Evolutionary conservation across 176 grass and related monocot genomes (phyloP), one percentile per base, ranked within the genome.

Genomic region (Ampelocalamus luodianensis): DNA sequence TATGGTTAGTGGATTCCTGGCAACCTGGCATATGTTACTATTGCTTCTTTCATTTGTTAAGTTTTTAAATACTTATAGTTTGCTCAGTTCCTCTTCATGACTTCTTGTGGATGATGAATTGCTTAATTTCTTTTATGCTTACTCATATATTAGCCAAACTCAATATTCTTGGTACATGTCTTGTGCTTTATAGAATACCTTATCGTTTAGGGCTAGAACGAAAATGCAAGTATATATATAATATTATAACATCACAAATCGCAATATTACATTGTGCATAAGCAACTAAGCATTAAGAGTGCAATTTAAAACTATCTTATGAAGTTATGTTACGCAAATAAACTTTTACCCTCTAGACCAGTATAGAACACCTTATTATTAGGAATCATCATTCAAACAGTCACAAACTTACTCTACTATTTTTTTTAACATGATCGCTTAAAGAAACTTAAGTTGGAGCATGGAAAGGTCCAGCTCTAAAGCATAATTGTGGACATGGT

Each of bases 1-100:
- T 99, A 94, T 86, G 97, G 97, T 99, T 82, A 89, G 94, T 92
- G 68, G 49, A 72, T 74, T 37, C 63, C 38, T 74, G 51, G 36
- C 67, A 65, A 49, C 22, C 61, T 75, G 29, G 48, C 56, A 34
- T 49, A 63, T 17, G 26, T 82, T 67, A 67, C 18, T 83, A 48
- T 32, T 26, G 26, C 13, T 72, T 55, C 20, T 38, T 64, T 54
- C 38, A 5, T 72, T 48, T 38, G 0, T 46, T 32, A 4, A 38
- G 12, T 55, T 12, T 27, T 66, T 38, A 72, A 23, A 67, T 67
- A 65, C 38, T 82, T 72, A 0, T 68, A 74, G 51, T 43, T 78
- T 89, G 6, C 40, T 75, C 38, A 68, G 39, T 65, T 72, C 29
- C 18, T 70, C 45, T 38, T 72, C 43, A 64, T 48, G 59, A 65